Evolutionary conservation across 2,329 filamentous ascomycete species (phyloP), one percentile per base, ranked within the genome.

Genomic region (Cordyceps tenuipes): DNA sequence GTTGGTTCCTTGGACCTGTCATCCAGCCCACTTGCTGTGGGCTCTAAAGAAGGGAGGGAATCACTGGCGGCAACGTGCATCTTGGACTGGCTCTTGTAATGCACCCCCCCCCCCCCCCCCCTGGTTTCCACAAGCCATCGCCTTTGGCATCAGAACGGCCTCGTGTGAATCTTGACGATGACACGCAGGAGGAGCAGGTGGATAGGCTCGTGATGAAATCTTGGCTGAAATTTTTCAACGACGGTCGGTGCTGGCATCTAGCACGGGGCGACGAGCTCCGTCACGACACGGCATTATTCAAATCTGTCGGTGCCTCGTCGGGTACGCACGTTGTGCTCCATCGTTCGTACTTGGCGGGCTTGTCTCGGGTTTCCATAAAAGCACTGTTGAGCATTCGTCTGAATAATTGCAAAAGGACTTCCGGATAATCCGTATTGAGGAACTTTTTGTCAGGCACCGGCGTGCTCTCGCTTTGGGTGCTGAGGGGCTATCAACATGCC

Each of bases 21-120:
- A 5, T 41, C 23, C 23, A 23, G 47, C 9, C 56, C 56, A 51
- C 56, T 43, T 23, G 23, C 23, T 23, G 36, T 51, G 36, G 56
- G 23, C 56, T 31, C 34, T 5, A 7, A 44, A 36, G 36, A 51
- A 41, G 34, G 56, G 47, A 26, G 34, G 56, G 47, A 26, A 34
- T 44, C 17, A 26, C 44, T 43, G 36, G 44, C 23, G 49, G 26
- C 44, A 59, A 59, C 57, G 57, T 59, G 57, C 57, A 59, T 53
- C 57, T 41, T 53, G 49, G 57, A 59, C 48, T 59, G 57, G 57
- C 49, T n/a, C 15, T 29, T 59, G 26, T 21, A 53, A 39, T 36
- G 46, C 57, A 59, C 57, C 19, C 57, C 57, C 49, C 41, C 23
- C 23, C 36, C 57, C 53, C 57, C 19, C 57, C 57, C 49, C 41